phyloP scores from a whole-genome alignment of 1,284 basidiomycete genomes.

The Puccinia horiana region DNA sequence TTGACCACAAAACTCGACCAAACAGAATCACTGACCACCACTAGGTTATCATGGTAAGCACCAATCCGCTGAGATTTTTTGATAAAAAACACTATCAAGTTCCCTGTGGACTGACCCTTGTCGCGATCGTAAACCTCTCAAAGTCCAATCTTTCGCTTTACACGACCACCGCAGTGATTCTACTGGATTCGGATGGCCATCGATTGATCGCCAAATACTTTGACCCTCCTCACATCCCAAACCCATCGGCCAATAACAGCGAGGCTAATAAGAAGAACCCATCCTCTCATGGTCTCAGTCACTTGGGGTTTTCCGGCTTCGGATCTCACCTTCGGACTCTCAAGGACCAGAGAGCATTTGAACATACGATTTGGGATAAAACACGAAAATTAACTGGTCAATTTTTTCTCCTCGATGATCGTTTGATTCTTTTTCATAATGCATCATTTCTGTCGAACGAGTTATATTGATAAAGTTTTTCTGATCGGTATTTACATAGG shows the following conservation, averaged over 20 bases:
- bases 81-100: too few relatives aligned
- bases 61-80: too few relatives aligned
- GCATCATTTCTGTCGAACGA: not conserved
- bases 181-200: slow-evolving; percentile 90
- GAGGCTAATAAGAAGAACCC: slow-evolving; percentile 60
- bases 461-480: not conserved
- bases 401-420: slow-evolving; percentile 55
- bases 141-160: slow-evolving; percentile 80
- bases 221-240: slow-evolving; percentile 67
- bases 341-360: slow-evolving; percentile 93
- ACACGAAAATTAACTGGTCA: slow-evolving; percentile 84
- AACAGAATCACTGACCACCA: not conserved
- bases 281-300: slow-evolving; percentile 21
- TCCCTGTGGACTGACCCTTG: too few relatives aligned
- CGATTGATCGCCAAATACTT: slow-evolving; percentile 96
- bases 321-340: slow-evolving; percentile 70
- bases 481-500: slow-evolving; percentile 63
- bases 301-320: slow-evolving; percentile 50
- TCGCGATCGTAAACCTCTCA: too few relatives aligned
- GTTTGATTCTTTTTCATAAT: not conserved
- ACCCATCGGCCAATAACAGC: slow-evolving; percentile 60
- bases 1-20: not conserved
- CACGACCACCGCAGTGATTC: slow-evolving; percentile 79
- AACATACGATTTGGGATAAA: slow-evolving; percentile 93
- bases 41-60: too few relatives aligned